phyloP scores from a whole-genome alignment of 2,329 filamentous ascomycete species.

The Epichloe uncinata region DNA sequence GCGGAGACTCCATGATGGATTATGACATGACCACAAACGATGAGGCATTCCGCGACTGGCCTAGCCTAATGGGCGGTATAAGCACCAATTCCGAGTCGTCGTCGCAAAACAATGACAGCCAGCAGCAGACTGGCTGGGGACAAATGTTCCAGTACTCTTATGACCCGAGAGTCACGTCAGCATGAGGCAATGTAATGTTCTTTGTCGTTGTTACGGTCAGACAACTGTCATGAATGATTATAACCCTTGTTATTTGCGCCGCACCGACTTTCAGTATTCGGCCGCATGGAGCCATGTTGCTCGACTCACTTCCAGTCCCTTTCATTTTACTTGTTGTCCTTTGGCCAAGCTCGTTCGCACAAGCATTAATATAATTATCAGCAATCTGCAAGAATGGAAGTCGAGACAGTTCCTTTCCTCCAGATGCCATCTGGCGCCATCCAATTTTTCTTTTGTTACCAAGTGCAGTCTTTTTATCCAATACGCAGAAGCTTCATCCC shows the following conservation, averaged over 20 bases:
- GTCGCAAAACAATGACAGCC: conserved; percentile 10
- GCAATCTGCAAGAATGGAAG: neutral
- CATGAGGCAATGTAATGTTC: neutral
- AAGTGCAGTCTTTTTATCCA: neutral
- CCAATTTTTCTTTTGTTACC: neutral
- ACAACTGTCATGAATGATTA: neutral
- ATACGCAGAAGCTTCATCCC: neutral
- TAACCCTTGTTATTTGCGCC: neutral
- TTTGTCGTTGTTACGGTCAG: neutral
- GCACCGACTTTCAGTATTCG: neutral
- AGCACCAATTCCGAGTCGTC: conserved; percentile 18
- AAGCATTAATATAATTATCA: neutral
- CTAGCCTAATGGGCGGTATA: conserved; percentile 22
- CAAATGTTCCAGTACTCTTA: conserved; percentile 3
- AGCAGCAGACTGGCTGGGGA: conserved; percentile 2
- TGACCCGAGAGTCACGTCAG: conserved; percentile 2
- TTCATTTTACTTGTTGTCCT: neutral
- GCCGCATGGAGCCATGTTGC: neutral
- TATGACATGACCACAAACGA: conserved; percentile 21
- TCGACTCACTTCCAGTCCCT: neutral
- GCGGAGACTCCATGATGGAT: conserved; percentile 25
- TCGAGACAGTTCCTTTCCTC: neutral
- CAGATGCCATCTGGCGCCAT: neutral
- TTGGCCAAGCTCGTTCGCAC: neutral
- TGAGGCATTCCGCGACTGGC: conserved; percentile 29